Conservation (phyloP, 208 protist species). For the Trypanosoma cruzi region DNA sequence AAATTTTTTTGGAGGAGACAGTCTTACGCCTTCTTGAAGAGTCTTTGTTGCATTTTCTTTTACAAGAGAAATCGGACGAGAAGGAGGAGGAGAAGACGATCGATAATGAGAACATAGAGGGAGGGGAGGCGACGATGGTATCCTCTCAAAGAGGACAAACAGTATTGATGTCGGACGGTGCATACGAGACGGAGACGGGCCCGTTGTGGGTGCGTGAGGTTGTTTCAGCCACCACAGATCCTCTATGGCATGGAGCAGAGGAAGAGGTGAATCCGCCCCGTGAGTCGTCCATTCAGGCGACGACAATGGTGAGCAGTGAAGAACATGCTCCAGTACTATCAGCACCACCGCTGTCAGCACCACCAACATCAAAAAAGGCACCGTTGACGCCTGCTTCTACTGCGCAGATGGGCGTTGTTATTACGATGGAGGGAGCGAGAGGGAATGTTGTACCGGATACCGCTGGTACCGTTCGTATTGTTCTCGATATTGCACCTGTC, state of each 20-base stretch:
- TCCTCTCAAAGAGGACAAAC: no score
- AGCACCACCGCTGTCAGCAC: background rate
- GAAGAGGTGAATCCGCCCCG: background rate
- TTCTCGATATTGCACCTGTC: conserved; percentile 41
- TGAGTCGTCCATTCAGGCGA: background rate
- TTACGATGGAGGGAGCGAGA: conserved; percentile 9
- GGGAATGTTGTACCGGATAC: conserved; percentile 5
- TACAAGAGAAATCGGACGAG: background rate
- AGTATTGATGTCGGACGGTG: background rate
- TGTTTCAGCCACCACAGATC: conserved; percentile 21
- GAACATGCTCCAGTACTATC: background rate
- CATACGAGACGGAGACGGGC: background rate
- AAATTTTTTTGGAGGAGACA: conserved; percentile 18
- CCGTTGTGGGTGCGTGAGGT: conserved; percentile 29
- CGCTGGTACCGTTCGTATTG: conserved; percentile 24
- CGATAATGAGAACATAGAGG: background rate
- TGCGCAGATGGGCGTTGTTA: background rate
- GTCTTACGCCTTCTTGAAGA: conserved; percentile 22
- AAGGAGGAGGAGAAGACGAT: background rate
- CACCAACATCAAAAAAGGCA: conserved; percentile 3
- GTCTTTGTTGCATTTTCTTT: conserved; percentile 2
- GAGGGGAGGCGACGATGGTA: background rate
- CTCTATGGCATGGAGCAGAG: conserved; percentile 15
- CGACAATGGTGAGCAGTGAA: background rate
- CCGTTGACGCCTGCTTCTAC: background rate